Percentiles rank a stretch among this genome's conserved stretches.
Evolutionary conservation across 1,284 basidiomycete species (phyloP).

Genomic region (Ceratobasidium sp.): DNA sequence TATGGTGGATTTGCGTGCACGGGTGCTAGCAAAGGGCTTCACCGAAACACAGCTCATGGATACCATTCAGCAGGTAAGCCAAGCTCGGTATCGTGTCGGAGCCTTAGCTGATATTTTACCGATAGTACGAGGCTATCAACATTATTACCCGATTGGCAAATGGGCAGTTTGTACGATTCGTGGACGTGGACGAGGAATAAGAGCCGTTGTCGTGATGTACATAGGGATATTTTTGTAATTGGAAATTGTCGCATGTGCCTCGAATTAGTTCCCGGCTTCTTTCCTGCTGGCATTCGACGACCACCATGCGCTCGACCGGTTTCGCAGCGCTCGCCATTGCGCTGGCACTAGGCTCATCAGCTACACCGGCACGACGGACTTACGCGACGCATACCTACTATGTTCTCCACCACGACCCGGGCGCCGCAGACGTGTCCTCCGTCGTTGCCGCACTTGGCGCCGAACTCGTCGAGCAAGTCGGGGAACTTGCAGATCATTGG

Average conservation of each 20-base stretch:
- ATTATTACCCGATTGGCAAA: constrained; percentile 39
- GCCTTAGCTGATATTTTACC: background rate
- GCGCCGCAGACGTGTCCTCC: constrained; percentile 50
- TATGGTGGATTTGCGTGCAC: constrained; percentile 84
- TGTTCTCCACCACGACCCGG: constrained; percentile 79
- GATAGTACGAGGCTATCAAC: constrained; percentile 38
- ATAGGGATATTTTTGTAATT: constrained; percentile 40
- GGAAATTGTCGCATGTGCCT: constrained; percentile 38
- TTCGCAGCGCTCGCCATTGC: constrained; percentile 26
- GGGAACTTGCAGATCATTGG: constrained; percentile 86
- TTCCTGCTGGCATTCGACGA: constrained; percentile 21
- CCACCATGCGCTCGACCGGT: constrained; percentile 36
- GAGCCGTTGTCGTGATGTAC: constrained; percentile 17
- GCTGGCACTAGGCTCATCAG: constrained; percentile 14
- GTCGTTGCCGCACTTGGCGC: constrained; percentile 74
- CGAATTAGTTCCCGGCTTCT: background rate
- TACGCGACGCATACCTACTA: constrained; percentile 93
- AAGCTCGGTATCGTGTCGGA: background rate
- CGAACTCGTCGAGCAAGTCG: constrained; percentile 88
- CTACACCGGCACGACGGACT: constrained; percentile 45
- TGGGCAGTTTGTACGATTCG: constrained; percentile 35
- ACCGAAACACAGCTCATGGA: constrained; percentile 91
- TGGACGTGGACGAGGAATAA: constrained; percentile 39
- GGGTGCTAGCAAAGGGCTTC: constrained; percentile 86
- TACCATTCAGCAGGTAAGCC: constrained; percentile 77